Base-by-base conservation (phyloP, 495 filamentous ascomycete genomes). In the Penicillium robsamsonii region DNA sequence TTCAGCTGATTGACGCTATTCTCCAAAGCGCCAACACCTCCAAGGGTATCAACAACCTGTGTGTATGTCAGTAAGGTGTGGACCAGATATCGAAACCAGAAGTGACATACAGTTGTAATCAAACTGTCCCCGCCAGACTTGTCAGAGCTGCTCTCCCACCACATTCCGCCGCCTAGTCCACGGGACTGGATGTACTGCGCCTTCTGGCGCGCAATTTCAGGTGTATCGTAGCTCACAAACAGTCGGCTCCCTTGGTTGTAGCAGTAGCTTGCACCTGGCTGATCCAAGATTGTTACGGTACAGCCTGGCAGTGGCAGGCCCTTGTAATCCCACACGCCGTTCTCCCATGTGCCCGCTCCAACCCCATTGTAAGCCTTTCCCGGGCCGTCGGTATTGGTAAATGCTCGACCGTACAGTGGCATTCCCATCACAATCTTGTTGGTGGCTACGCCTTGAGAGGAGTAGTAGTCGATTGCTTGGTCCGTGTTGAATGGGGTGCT, bases 71-170 rank as follows among this genome's bases (percentile, higher is more conserved):
- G 35, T 15, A 38, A 25, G 5, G 13, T 30, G 18, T 9, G 20
- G 1, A 11, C 0, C 15, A 12, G 41, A 29, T 30, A 10, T 5
- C 8, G n/a, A 37, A 37, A 9, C 25, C 20, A n/a, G 46, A 20
- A 46, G 2, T 37, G 6, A 66, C 75, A 53, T 54, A 87, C 74
- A 18, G 78, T 83, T n/a, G 69, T 69, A 42, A 91, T 81, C 70
- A 91, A 66, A 62, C 87, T 87, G 38, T 73, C 73, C 0, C 66
- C 70, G 2, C 79, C 85, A 1, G 45, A 62, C 59, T 79, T 84
- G 66, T 96, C 92, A 24, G 82, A 85, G 66, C 84, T 89, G 24
- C 82, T 84, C 73, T 96, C 92, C 92, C 92, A 97, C 81, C 89
- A 96, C 84, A 96, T 93, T 0, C 81, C 86, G 12, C 92, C 91